phyloP scores from a whole-genome alignment of 805 yeast species.

The Saturnispora besseyi region DNA sequence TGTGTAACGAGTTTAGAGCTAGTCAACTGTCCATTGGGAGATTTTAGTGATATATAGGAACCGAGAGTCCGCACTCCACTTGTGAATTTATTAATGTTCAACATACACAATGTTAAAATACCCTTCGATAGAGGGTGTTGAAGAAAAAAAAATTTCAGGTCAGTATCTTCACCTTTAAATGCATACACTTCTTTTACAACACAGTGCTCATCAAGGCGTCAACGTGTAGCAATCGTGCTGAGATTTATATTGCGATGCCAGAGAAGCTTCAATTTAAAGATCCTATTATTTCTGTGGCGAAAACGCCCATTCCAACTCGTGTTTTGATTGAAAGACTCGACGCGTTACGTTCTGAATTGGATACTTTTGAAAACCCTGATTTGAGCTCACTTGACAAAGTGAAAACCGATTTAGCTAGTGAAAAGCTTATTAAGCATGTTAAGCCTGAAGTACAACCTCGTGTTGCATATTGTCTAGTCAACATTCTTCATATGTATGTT shows the following conservation, averaged over 20 bases:
- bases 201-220: neutral
- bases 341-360: slow-evolving; percentile 52
- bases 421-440: slow-evolving; percentile 49
- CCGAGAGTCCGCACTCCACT: neutral
- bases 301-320: slow-evolving; percentile 49
- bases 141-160: neutral
- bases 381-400: slow-evolving; percentile 35
- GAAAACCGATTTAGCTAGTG: slow-evolving; percentile 44
- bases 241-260: neutral
- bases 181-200: neutral
- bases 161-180: neutral
- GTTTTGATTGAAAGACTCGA: slow-evolving; percentile 52
- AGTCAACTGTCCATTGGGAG: slow-evolving; percentile 4
- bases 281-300: slow-evolving; percentile 44
- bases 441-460: slow-evolving; percentile 64
- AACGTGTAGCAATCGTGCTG: neutral
- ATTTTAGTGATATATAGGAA: neutral
- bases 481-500: slow-evolving; percentile 67
- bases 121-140: neutral
- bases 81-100: neutral
- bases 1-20: slow-evolving; percentile 32
- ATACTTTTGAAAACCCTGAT: slow-evolving; percentile 56
- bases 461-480: slow-evolving; percentile 66
- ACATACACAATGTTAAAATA: neutral
- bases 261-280: slow-evolving; percentile 12